phyloP scores from a whole-genome alignment of 768 basidiomycete genomes.

The Gymnopilus dilepis region DNA sequence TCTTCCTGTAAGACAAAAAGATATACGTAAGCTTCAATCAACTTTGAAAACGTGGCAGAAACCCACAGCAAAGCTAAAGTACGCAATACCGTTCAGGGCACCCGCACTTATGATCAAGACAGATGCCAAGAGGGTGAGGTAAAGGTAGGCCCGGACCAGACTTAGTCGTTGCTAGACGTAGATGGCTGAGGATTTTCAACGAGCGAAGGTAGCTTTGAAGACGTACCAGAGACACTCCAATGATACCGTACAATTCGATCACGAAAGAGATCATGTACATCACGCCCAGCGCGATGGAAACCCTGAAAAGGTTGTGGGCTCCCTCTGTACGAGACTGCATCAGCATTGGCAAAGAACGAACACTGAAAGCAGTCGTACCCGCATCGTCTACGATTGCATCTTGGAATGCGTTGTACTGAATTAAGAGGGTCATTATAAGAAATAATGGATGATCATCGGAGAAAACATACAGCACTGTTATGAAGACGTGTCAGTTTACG shows the following conservation, averaged over 20 bases:
- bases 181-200: slow-evolving; percentile 9
- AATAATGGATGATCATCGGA: slow-evolving; percentile 3
- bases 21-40: neutral
- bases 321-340: slow-evolving; percentile 23
- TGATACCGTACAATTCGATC: slow-evolving; percentile 39
- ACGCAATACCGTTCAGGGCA: slow-evolving; percentile 40
- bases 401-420: slow-evolving; percentile 39
- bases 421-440: neutral
- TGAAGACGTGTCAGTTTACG: neutral
- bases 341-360: neutral
- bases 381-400: slow-evolving; percentile 41
- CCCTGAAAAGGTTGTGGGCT: slow-evolving; percentile 33
- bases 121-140: slow-evolving; percentile 41
- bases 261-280: slow-evolving; percentile 39
- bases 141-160: slow-evolving; percentile 34
- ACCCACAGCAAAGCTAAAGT: slow-evolving; percentile 45
- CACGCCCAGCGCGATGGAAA: slow-evolving; percentile 44
- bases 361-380: slow-evolving; percentile 21
- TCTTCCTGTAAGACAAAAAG: slow-evolving; percentile 37
- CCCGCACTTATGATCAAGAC: slow-evolving; percentile 41
- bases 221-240: slow-evolving; percentile 34
- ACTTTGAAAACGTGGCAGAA: neutral
- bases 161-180: slow-evolving; percentile 31
- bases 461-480: slow-evolving; percentile 29
- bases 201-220: neutral